Evolutionary conservation across 2,329 filamentous ascomycete species (phyloP), one percentile per base, ranked within the genome.

Genomic region (Pseudogymnoascus sp.): DNA sequence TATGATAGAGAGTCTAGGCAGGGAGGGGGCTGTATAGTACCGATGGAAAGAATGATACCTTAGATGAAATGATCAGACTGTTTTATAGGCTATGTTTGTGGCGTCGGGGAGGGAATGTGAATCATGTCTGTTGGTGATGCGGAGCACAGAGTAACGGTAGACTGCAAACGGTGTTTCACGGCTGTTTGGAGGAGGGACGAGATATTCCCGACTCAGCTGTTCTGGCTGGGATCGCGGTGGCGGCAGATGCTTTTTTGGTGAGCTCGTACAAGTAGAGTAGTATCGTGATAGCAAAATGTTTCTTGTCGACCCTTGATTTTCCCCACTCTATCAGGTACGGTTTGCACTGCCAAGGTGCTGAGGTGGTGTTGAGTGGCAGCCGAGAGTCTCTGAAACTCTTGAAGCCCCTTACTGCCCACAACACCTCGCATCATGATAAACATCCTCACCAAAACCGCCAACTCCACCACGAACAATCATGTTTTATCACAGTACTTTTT

Each of bases 1-100:
- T 16, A 33, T 56, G 47, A 56, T 56, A 56, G 25, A 31, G n/a
- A 31, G 47, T 7, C 25, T 33, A 28, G 47, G 47, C 8, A 18
- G 10, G 25, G 11, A 28, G 7, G 44, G 28, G 50, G 25, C 31
- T 56, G 50, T 56, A 56, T 14, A 56, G 50, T 56, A 56, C n/a
- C 2, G 25, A 33, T 56, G 11, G 50, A 35, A 31, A 56, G 50
- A 28, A 56, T 56, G 50, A 33, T 56, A 56, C 50, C 50, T 56
- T 56, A 56, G 50, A 56, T 56, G 50, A 56, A 56, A 56, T 56
- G 50, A 56, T 56, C 50, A 56, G 50, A 56, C 50, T 56, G 28
- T 56, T 56, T 16, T 33, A 28, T 8, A 33, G 28, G 18, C 28
- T 5, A 18, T 56, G 50, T 35, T 56, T 56, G 16, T 56, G 50